A percentile compares a stretch with the other conserved stretches of the same genome.
Evolutionary conservation across 805 yeast species (phyloP).

Genomic region (Wickerhamiella occidentalis): DNA sequence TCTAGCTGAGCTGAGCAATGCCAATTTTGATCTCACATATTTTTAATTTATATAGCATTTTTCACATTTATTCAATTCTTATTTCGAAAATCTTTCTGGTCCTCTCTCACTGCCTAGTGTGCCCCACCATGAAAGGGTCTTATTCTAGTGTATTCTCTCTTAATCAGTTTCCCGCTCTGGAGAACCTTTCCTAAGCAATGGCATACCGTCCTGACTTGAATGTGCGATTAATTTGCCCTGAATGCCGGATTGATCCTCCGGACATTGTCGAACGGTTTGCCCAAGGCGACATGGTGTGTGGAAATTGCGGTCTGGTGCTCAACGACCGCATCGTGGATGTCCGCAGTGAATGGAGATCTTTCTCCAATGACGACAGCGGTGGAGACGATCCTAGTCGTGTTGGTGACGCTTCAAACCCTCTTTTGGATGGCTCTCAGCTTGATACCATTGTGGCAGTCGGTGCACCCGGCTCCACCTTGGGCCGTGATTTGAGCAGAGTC

Average conservation of each 20-base stretch:
- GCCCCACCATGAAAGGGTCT: not conserved
- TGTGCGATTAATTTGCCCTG: constrained; percentile 86
- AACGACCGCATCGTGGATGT: constrained; percentile 90
- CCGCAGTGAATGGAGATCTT: constrained; percentile 97
- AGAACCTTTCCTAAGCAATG: constrained; percentile 1
- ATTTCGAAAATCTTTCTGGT: too few species aligned
- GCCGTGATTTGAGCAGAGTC: constrained; percentile 83
- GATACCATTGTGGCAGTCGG: constrained; percentile 85
- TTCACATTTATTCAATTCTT: not conserved
- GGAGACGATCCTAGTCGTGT: constrained; percentile 99
- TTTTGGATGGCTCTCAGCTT: constrained; percentile 80
- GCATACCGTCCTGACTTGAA: constrained; percentile 41
- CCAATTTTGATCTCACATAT: not conserved
- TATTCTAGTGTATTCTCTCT: not conserved
- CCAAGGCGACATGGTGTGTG: constrained; percentile 98
- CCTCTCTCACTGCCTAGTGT: too few species aligned
- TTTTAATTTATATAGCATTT: not conserved
- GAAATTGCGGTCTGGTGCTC: constrained; percentile 86
- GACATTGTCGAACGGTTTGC: constrained; percentile 88
- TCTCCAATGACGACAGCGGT: constrained; percentile 93
- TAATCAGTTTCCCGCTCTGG: not conserved
- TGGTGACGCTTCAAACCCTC: constrained; percentile 91
- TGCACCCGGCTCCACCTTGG: constrained; percentile 70
- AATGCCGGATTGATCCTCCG: constrained; percentile 91
- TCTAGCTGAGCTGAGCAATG: not conserved